Conservation (phyloP, 2,329 filamentous ascomycete genomes). For the Hirsutella minnesotensis region DNA sequence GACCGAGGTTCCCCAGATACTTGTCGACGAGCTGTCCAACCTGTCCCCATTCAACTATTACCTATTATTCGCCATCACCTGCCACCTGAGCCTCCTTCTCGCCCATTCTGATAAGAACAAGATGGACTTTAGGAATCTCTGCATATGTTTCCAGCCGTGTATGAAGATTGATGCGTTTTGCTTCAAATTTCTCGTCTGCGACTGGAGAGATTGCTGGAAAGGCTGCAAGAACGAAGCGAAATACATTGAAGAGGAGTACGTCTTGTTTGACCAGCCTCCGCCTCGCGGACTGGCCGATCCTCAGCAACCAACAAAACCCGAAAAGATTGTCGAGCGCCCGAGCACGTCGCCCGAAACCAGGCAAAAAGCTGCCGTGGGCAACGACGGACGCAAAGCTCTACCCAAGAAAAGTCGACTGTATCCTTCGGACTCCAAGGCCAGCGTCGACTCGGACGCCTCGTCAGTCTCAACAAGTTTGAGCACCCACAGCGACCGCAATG, state of each 20-base stretch:
- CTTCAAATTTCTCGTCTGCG: constrained; percentile 88
- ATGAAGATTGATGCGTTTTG: constrained; percentile 93
- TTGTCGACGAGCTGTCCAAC: constrained; percentile 85
- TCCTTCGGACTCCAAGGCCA: constrained; percentile 29
- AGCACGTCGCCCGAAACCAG: constrained; percentile 54
- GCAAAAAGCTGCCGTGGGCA: constrained; percentile 30
- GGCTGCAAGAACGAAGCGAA: constrained; percentile 84
- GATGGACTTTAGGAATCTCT: constrained; percentile 93
- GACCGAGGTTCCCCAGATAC: constrained; percentile 68
- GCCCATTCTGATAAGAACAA: constrained; percentile 93
- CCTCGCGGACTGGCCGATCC: constrained; percentile 34
- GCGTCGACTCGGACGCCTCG: constrained; percentile 28
- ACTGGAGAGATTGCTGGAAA: constrained; percentile 96
- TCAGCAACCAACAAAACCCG: constrained; percentile 14
- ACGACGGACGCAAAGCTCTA: constrained; percentile 10
- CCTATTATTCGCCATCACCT: constrained; percentile 91
- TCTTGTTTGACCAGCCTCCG: constrained; percentile 44
- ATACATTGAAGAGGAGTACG: constrained; percentile 60
- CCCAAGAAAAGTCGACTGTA: constrained; percentile 32
- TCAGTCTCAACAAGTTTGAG: constrained; percentile 34
- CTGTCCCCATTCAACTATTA: constrained; percentile 98
- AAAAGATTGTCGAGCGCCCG: constrained; percentile 7
- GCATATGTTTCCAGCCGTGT: constrained; percentile 93
- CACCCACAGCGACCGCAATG: constrained; percentile 26
- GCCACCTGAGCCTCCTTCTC: constrained; percentile 82